phyloP scores from a whole-genome alignment of 2,329 filamentous ascomycete genomes.

The Exutisphaerella laricina region DNA sequence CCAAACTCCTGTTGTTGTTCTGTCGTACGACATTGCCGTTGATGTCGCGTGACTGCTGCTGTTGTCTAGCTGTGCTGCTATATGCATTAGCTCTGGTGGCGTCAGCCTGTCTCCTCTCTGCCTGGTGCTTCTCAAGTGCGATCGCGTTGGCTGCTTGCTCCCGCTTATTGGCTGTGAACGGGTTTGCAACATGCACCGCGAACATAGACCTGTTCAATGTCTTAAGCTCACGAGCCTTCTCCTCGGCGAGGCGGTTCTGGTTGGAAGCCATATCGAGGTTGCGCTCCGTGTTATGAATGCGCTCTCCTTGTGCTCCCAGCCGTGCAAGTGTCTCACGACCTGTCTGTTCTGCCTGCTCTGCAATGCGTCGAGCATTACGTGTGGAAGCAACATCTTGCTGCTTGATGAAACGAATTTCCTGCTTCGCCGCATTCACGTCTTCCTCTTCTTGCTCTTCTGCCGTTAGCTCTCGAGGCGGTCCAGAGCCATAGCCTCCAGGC shows the following conservation, averaged over 20 bases:
- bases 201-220: slow-evolving; percentile 89
- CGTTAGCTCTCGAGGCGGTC: slow-evolving; percentile 70
- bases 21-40: slow-evolving; percentile 46
- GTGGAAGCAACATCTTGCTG: slow-evolving; percentile 69
- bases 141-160: slow-evolving; percentile 56
- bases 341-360: slow-evolving; percentile 63
- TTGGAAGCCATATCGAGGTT: slow-evolving; percentile 71
- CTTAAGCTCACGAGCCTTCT: slow-evolving; percentile 77
- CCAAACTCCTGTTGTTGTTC: slow-evolving; percentile 47
- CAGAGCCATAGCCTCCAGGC: slow-evolving; percentile 42
- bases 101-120: slow-evolving; percentile 53
- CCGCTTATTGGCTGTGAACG: slow-evolving; percentile 62
- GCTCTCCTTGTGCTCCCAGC: slow-evolving; percentile 72
- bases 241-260: slow-evolving; percentile 69
- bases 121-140: slow-evolving; percentile 59
- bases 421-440: slow-evolving; percentile 65
- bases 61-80: slow-evolving; percentile 51
- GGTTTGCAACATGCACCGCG: slow-evolving; percentile 46
- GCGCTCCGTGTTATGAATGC: slow-evolving; percentile 73
- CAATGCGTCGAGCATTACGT: slow-evolving; percentile 62
- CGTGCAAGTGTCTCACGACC: slow-evolving; percentile 66
- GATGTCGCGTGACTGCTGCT: slow-evolving; percentile 56
- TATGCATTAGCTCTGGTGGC: slow-evolving; percentile 52
- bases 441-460: slow-evolving; percentile 74
- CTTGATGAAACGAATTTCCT: slow-evolving; percentile 70